phyloP scores from a whole-genome alignment of 306 rosid genomes.

The Cicer arietinum region DNA sequence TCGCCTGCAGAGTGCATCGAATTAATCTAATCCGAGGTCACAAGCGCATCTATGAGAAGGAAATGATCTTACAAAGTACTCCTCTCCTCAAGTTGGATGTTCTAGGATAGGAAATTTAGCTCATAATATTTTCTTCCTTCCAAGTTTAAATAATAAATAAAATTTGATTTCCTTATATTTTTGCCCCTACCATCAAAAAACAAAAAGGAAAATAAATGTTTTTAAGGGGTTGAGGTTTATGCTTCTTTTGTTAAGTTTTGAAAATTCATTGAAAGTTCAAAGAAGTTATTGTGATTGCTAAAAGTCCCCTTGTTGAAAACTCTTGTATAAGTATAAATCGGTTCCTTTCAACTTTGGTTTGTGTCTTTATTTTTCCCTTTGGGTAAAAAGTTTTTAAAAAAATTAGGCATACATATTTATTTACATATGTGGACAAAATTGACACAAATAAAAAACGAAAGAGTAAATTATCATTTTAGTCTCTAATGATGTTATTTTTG shows the following conservation, averaged over 20 bases:
- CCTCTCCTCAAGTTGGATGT: background rate
- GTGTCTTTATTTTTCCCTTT: background rate
- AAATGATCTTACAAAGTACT: background rate
- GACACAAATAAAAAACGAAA: too few species aligned
- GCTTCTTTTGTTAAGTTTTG: background rate
- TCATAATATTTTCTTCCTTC: constrained; percentile 7
- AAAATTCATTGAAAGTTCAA: background rate
- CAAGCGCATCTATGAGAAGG: constrained; percentile 60
- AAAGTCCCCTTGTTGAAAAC: background rate
- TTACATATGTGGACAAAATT: too few species aligned
- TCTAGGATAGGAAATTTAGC: constrained; percentile 28
- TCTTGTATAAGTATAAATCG: background rate
- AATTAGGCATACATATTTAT: too few species aligned
- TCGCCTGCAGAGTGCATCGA: constrained; percentile 76
- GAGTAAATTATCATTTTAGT: too few species aligned
- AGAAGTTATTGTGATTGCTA: background rate
- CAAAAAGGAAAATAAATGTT: constrained; percentile 6
- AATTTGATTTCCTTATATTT: constrained; percentile 3
- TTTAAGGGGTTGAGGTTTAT: constrained; percentile 13
- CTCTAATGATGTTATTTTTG: too few species aligned
- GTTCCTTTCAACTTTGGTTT: constrained; percentile 3
- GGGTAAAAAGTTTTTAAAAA: background rate
- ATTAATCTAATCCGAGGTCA: constrained; percentile 51
- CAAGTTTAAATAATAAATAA: constrained; percentile 8
- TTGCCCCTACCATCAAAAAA: background rate